Evolutionary conservation across 805 yeast species (phyloP).

Genomic region (Nakazawaea ernobii): DNA sequence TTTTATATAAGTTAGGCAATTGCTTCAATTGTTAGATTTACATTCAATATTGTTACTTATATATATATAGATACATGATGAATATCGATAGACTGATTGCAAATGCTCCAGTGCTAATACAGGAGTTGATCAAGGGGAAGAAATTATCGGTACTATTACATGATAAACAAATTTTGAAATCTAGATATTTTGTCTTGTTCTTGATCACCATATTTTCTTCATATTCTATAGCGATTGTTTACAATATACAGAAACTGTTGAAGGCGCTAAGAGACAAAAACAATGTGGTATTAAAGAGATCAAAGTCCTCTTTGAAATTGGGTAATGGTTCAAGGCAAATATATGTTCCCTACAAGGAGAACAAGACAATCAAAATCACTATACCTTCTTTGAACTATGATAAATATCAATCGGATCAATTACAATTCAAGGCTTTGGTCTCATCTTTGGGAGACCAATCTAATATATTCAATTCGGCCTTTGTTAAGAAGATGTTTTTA

Average conservation of each 20-base stretch:
- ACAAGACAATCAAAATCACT: constrained; percentile 32
- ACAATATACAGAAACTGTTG: constrained; percentile 20
- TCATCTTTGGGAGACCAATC: constrained; percentile 20
- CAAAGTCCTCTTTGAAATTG: constrained; percentile 32
- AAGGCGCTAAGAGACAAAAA: constrained; percentile 8
- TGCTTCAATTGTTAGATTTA: too few species aligned
- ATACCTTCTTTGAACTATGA: constrained; percentile 44
- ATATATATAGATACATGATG: background rate
- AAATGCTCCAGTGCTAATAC: background rate
- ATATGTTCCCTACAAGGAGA: constrained; percentile 40
- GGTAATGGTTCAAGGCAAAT: constrained; percentile 42
- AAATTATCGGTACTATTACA: background rate
- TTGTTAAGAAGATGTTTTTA: constrained; percentile 65
- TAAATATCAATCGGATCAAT: constrained; percentile 49
- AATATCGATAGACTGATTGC: background rate
- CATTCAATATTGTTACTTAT: background rate
- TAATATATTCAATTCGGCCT: constrained; percentile 42
- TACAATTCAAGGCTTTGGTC: constrained; percentile 41
- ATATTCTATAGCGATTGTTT: constrained; percentile 17
- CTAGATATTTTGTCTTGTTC: constrained; percentile 19
- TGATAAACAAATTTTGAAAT: background rate
- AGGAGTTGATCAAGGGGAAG: background rate
- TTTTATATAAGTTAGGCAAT: too few species aligned
- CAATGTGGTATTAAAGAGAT: constrained; percentile 18
- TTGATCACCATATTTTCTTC: constrained; percentile 22